Percentiles rank a stretch among this genome's conserved stretches.
These are phyloP conservation scores for Actinomucor elegans DNA, from an alignment of 371 early-diverging fungal species.

Conservation along the genomic window DNA sequence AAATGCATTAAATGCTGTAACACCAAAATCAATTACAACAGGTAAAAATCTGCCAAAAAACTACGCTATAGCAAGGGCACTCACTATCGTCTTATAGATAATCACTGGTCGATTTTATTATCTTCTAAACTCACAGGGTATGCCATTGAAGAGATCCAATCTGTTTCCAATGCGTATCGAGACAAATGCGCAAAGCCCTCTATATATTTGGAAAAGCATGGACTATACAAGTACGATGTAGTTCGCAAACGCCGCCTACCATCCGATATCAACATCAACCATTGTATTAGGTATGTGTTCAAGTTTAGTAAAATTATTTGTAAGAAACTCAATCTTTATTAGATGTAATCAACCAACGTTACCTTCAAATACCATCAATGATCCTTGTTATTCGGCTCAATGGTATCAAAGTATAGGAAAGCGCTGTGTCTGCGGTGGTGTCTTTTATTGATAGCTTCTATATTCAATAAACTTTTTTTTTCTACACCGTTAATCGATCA, in stretches of 20 bases:
- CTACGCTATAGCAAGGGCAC: too few species aligned
- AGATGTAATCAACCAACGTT: slow-evolving; percentile 34
- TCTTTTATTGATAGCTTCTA: slow-evolving; percentile 33
- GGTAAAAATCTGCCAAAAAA: slow-evolving; percentile 11
- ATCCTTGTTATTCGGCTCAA: slow-evolving; percentile 30
- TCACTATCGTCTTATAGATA: too few species aligned
- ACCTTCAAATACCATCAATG: slow-evolving; percentile 3
- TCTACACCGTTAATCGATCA: too few species aligned
- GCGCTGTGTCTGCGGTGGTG: slow-evolving; percentile 43
- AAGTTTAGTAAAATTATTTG: not conserved
- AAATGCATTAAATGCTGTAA: slow-evolving; percentile 18
- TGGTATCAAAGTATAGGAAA: slow-evolving; percentile 40
- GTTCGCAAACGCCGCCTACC: slow-evolving; percentile 32
- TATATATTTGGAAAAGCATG: slow-evolving; percentile 33
- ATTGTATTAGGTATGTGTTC: slow-evolving; percentile 26
- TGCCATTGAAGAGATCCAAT: slow-evolving; percentile 10
- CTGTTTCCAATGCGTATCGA: slow-evolving; percentile 23
- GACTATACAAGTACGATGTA: slow-evolving; percentile 26
- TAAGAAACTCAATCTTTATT: not conserved
- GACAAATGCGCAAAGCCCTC: slow-evolving; percentile 40
- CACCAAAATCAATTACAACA: slow-evolving; percentile 9
- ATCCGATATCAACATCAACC: not conserved
- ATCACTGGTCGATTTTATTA: slow-evolving; percentile 23
- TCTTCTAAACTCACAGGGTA: slow-evolving; percentile 10
- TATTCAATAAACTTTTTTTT: too few species aligned